A percentile compares a stretch with the other conserved stretches of the same genome.
Conservation (phyloP, 2,329 filamentous ascomycete genomes). For the Exophiala sp. region DNA sequence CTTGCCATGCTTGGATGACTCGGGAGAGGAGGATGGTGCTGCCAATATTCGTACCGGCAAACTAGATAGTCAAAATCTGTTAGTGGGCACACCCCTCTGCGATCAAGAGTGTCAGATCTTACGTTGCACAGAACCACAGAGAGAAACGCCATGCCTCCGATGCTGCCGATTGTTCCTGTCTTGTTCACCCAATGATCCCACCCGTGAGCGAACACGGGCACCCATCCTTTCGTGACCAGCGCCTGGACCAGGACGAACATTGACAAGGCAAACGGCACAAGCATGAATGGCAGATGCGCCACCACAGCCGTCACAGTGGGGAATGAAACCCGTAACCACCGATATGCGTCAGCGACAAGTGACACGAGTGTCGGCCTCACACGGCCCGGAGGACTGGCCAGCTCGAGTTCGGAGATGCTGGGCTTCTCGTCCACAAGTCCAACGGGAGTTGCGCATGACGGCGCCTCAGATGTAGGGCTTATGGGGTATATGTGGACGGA, state of each 20-base stretch:
- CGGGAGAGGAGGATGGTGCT: slow-evolving; percentile 67
- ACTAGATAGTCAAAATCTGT: slow-evolving; percentile 43
- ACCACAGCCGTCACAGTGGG: slow-evolving; percentile 62
- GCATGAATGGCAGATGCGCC: slow-evolving; percentile 59
- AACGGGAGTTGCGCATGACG: too few relatives aligned
- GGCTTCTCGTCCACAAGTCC: too few relatives aligned
- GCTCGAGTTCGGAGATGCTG: neutral
- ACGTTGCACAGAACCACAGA: slow-evolving; percentile 68
- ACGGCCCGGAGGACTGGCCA: neutral
- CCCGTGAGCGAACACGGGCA: slow-evolving; percentile 64
- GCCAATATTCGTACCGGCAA: slow-evolving; percentile 70
- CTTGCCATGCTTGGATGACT: slow-evolving; percentile 62
- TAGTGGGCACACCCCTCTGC: slow-evolving; percentile 8
- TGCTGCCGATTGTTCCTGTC: slow-evolving; percentile 10
- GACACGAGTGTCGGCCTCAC: slow-evolving; percentile 50
- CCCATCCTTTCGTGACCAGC: slow-evolving; percentile 68
- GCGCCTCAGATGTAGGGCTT: neutral
- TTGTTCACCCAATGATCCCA: slow-evolving; percentile 15
- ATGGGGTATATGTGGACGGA: neutral
- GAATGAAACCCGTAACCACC: slow-evolving; percentile 64
- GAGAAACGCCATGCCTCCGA: slow-evolving; percentile 58
- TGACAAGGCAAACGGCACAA: slow-evolving; percentile 64
- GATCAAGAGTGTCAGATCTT: slow-evolving; percentile 34
- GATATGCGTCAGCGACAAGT: slow-evolving; percentile 41
- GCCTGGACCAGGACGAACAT: slow-evolving; percentile 73